phyloP scores from a whole-genome alignment of 768 basidiomycete species.

The Termitomyces sp. region DNA sequence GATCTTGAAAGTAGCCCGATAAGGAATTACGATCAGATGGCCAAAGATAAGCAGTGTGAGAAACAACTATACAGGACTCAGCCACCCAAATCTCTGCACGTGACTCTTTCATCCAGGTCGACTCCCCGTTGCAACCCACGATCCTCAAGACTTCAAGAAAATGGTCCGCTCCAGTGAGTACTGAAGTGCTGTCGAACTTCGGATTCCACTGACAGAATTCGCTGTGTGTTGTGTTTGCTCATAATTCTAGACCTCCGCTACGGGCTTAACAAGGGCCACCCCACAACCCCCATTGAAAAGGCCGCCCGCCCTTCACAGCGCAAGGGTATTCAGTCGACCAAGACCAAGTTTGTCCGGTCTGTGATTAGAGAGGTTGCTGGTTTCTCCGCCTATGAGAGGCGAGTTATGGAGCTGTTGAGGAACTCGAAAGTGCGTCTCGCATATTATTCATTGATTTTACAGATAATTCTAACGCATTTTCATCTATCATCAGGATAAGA shows the following conservation, averaged over 20 bases:
- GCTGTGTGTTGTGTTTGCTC: conserved; percentile 8
- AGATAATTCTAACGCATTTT: not conserved
- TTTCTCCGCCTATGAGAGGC: conserved; percentile 95
- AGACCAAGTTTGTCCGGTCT: conserved; percentile 92
- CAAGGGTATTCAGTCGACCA: conserved; percentile 88
- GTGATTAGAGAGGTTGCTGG: conserved; percentile 96
- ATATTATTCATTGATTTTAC: not conserved
- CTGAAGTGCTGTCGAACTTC: not conserved
- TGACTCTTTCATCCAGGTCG: conserved; percentile 26
- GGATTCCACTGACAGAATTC: conserved; percentile 9
- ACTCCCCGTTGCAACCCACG: conserved; percentile 31
- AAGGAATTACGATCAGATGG: conserved; percentile 1
- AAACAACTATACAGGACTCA: conserved; percentile 57
- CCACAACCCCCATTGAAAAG: conserved; percentile 82
- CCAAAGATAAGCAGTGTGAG: conserved; percentile 21
- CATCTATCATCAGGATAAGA: conserved; percentile 76
- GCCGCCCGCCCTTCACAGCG: conserved; percentile 78
- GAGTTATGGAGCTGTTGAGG: conserved; percentile 96
- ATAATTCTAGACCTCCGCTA: conserved; percentile 70
- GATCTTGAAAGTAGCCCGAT: not conserved
- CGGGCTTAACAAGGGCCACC: conserved; percentile 87
- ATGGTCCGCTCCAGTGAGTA: conserved; percentile 80
- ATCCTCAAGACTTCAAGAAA: conserved; percentile 58
- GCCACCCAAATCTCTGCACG: conserved; percentile 42
- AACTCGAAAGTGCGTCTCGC: conserved; percentile 81